Conservation (phyloP, 306 rosid genomes). For the Mimosa bimucronata region DNA sequence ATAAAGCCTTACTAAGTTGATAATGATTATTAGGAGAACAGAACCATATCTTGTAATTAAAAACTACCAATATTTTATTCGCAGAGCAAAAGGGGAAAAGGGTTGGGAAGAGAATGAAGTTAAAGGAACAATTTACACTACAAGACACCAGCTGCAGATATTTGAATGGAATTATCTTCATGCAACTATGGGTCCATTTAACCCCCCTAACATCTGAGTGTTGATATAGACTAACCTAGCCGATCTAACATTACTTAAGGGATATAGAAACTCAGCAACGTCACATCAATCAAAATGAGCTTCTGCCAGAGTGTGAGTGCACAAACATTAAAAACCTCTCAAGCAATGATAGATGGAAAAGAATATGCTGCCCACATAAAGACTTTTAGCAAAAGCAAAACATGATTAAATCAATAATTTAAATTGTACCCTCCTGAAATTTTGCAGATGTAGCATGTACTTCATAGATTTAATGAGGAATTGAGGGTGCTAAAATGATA, state of each 20-base stretch:
- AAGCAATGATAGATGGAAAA: neutral
- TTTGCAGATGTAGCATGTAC: neutral
- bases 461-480: neutral
- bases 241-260: neutral
- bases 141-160: conserved; percentile 20
- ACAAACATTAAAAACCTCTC: conserved; percentile 1
- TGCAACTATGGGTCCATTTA: neutral
- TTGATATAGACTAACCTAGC: neutral
- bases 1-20: conserved; percentile 7
- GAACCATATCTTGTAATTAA: neutral
- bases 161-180: conserved; percentile 23
- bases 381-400: neutral
- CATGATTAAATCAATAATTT: neutral
- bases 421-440: neutral
- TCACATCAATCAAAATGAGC: neutral
- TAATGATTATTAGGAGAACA: conserved; percentile 8
- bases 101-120: conserved; percentile 1
- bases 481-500: neutral
- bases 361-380: neutral
- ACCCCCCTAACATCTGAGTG: conserved; percentile 3
- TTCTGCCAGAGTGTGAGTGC: conserved; percentile 1
- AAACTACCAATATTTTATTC: neutral
- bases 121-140: neutral
- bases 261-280: neutral
- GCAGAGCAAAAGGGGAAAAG: conserved; percentile 10